Percentiles rank a stretch among this genome's conserved stretches.
Evolutionary conservation across 805 yeast species (phyloP).

Genomic region (Wickerhamomyces bovis): DNA sequence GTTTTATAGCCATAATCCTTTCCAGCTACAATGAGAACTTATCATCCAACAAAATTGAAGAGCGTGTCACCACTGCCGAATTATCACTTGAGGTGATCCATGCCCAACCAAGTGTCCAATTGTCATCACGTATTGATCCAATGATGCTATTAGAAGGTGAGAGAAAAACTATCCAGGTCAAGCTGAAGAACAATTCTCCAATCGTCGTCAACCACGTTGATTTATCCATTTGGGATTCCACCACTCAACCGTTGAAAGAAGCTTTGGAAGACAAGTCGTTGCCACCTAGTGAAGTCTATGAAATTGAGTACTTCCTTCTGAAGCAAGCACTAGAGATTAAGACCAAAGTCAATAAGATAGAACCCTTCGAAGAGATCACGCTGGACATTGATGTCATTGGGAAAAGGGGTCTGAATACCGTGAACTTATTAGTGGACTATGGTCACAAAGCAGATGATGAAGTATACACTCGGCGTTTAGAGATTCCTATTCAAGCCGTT

Average conservation of each 20-base stretch:
- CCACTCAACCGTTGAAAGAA: conserved; percentile 56
- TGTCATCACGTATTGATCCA: conserved; percentile 45
- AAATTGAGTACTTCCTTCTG: conserved; percentile 62
- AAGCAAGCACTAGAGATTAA: conserved; percentile 50
- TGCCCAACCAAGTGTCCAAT: conserved; percentile 56
- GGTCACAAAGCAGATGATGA: conserved; percentile 34
- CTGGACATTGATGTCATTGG: conserved; percentile 60
- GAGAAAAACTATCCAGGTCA: conserved; percentile 40
- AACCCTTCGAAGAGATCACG: conserved; percentile 34
- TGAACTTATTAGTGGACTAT: conserved; percentile 61
- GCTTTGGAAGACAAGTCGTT: conserved; percentile 42
- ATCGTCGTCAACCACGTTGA: conserved; percentile 51
- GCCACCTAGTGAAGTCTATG: conserved; percentile 62
- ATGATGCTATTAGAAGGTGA: conserved; percentile 81
- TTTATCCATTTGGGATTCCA: conserved; percentile 67
- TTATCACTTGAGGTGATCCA: conserved; percentile 32
- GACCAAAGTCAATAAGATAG: conserved; percentile 15
- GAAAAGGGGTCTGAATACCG: conserved; percentile 65
- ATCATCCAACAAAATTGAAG: conserved; percentile 8
- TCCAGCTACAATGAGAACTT: conserved; percentile 12
- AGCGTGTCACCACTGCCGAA: conserved; percentile 19
- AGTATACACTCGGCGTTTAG: conserved; percentile 48
- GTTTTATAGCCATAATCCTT: background rate
- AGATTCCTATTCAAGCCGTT: conserved; percentile 63
- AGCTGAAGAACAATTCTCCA: conserved; percentile 51